Evolutionary conservation across 257 asterid genomes (phyloP).

Genomic region (Linderniella brevidens): DNA sequence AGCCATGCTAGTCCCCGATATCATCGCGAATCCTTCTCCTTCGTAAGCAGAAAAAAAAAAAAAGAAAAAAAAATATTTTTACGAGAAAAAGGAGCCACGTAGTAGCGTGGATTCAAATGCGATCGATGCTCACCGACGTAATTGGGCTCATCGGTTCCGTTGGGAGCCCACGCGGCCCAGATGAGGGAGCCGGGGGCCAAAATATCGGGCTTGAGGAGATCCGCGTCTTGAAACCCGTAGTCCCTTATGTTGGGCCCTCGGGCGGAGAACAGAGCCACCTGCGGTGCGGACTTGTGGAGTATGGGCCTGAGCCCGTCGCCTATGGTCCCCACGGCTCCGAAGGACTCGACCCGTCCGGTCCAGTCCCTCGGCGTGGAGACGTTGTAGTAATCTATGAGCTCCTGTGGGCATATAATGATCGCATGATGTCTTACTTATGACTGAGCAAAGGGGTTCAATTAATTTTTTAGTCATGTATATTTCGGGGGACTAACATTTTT

Average conservation of each 20-base stretch:
- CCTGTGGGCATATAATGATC: conserved; percentile 19
- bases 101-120: too few species aligned
- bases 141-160: conserved; percentile 92
- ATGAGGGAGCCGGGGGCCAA: conserved; percentile 96
- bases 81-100: too few species aligned
- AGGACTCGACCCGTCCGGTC: conserved; percentile 89
- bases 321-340: conserved; percentile 68
- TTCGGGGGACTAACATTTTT: too few species aligned
- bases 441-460: too few species aligned
- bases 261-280: conserved; percentile 90
- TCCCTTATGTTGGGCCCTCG: conserved; percentile 95
- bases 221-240: conserved; percentile 89
- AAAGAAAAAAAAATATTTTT: not conserved
- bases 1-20: conserved; percentile 87
- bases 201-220: conserved; percentile 90
- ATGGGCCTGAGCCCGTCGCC: conserved; percentile 78
- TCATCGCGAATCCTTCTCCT: conserved; percentile 78
- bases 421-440: not conserved
- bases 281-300: conserved; percentile 92
- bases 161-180: conserved; percentile 99
- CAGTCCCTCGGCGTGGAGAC: conserved; percentile 76
- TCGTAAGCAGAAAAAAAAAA: not conserved
- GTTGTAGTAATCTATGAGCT: conserved; percentile 81
- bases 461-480: too few species aligned
- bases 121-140: conserved; percentile 48